Conservation (phyloP, 2,329 filamentous ascomycete genomes). For the Immersiporthe knoxdaviesiana region DNA sequence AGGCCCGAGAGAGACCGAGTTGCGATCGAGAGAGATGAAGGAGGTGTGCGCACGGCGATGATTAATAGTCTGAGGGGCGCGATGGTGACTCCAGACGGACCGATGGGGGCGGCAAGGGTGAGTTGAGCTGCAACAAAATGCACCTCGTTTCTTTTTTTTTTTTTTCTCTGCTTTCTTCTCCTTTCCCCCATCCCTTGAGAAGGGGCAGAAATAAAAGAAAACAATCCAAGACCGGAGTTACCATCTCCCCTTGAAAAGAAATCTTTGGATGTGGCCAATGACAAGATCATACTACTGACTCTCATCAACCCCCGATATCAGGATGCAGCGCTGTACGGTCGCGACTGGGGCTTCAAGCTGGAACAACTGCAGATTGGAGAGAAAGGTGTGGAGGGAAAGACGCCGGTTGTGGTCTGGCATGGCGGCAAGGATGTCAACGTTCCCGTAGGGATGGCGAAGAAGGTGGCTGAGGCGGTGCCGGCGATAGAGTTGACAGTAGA, state of each 20-base stretch:
- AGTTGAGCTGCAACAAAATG: background rate
- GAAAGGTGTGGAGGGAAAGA: slow-evolving; percentile 16
- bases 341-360: slow-evolving; percentile 34
- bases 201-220: too few species aligned
- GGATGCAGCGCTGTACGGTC: slow-evolving; percentile 26
- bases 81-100: slow-evolving; percentile 24
- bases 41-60: slow-evolving; percentile 20
- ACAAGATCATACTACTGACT: background rate
- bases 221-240: too few species aligned
- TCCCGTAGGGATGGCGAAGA: slow-evolving; percentile 33
- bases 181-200: background rate
- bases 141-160: too few species aligned
- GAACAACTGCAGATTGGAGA: slow-evolving; percentile 26
- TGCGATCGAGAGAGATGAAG: slow-evolving; percentile 10
- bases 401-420: slow-evolving; percentile 33
- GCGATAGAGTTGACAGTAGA: slow-evolving; percentile 30
- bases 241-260: too few species aligned
- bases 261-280: background rate
- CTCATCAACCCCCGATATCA: slow-evolving; percentile 1
- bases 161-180: too few species aligned
- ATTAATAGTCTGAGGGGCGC: slow-evolving; percentile 20
- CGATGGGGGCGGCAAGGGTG: slow-evolving; percentile 7
- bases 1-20: slow-evolving; percentile 13
- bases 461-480: slow-evolving; percentile 30
- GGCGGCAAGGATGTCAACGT: slow-evolving; percentile 33